phyloP scores from a whole-genome alignment of 2,329 filamentous ascomycete genomes.

The Drechslera avenae region DNA sequence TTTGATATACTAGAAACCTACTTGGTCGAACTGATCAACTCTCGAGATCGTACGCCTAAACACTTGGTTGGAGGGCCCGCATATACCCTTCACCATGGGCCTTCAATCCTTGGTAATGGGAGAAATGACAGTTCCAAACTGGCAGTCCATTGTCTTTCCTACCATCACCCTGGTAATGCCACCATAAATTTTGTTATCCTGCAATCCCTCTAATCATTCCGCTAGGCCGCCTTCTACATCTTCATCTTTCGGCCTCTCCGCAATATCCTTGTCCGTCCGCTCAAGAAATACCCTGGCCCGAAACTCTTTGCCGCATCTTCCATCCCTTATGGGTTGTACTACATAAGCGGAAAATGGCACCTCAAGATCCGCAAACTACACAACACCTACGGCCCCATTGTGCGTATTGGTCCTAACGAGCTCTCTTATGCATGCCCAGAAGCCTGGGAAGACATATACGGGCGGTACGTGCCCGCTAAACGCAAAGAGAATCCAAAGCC shows the following conservation, averaged over 20 bases:
- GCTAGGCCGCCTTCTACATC: background rate
- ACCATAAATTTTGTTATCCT: background rate
- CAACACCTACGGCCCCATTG: background rate
- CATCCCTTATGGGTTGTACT: background rate
- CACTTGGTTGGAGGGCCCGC: background rate
- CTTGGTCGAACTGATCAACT: too few species aligned
- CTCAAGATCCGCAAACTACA: background rate
- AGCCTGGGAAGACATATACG: conserved; percentile 4
- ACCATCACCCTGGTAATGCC: background rate
- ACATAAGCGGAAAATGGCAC: conserved; percentile 1
- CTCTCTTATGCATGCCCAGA: background rate
- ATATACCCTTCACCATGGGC: background rate
- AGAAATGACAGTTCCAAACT: background rate
- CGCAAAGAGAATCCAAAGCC: conserved; percentile 1
- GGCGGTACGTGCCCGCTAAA: background rate
- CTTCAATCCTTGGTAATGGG: background rate
- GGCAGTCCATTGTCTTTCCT: background rate
- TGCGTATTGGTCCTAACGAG: background rate
- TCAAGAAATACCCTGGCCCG: background rate
- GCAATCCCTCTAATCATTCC: background rate
- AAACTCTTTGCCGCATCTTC: background rate
- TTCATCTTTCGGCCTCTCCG: background rate
- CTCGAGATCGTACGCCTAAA: too few species aligned
- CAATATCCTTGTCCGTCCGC: background rate
- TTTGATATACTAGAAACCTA: too few species aligned